Conservation (phyloP, 2,329 filamentous ascomycete species). For the Fonsecaea pedrosoi region DNA sequence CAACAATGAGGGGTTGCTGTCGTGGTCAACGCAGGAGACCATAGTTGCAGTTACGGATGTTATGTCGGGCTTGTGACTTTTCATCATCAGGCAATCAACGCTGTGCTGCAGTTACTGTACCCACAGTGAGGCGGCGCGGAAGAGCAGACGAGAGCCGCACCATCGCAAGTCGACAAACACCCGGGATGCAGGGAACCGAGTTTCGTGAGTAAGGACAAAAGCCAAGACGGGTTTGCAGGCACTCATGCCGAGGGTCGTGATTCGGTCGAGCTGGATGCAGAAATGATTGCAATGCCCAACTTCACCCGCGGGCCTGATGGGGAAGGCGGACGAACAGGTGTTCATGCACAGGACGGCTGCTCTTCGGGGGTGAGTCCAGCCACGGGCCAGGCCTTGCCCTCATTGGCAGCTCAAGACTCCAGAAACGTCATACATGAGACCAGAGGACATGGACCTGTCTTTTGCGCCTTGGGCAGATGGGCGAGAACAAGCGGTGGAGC, state of each 20-base stretch:
- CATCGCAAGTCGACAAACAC: conserved; percentile 9
- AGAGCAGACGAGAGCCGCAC: neutral
- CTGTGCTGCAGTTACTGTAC: conserved; percentile 8
- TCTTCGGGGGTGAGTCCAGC: conserved; percentile 12
- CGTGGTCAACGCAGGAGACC: conserved; percentile 1
- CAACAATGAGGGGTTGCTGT: neutral
- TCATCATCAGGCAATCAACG: neutral
- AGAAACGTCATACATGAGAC: conserved; percentile 17
- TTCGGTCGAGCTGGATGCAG: neutral
- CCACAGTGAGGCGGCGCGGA: neutral
- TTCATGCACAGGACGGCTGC: conserved; percentile 37
- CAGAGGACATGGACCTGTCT: conserved; percentile 9
- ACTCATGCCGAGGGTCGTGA: conserved; percentile 4
- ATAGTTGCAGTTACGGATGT: neutral
- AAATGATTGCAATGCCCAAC: neutral
- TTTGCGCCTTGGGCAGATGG: conserved; percentile 10
- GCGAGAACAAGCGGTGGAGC: conserved; percentile 33
- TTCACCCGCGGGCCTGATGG: conserved; percentile 3
- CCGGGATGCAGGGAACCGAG: conserved; percentile 15
- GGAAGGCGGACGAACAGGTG: conserved; percentile 37
- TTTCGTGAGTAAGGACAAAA: conserved; percentile 8
- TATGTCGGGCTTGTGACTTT: conserved; percentile 7
- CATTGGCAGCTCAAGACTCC: neutral
- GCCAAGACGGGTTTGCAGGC: conserved; percentile 2
- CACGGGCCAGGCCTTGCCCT: neutral